phyloP scores from a whole-genome alignment of 2,329 filamentous ascomycete species.

The Paecilomyces fulvus region DNA sequence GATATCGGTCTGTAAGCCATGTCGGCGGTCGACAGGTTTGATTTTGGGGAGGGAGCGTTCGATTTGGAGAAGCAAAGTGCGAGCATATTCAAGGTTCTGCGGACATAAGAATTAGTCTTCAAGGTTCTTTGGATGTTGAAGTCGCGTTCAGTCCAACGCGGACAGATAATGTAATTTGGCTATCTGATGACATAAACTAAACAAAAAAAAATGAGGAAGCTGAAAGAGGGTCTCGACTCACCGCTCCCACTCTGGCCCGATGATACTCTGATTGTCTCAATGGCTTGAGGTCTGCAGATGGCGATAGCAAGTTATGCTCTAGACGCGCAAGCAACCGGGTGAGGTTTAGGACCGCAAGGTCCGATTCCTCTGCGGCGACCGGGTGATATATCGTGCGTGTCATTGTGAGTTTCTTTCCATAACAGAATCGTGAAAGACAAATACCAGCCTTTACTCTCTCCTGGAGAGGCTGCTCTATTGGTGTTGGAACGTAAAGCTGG shows the following conservation, averaged over 20 bases:
- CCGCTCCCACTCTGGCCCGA: conserved; percentile 33
- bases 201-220: background rate
- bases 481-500: background rate
- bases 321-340: conserved; percentile 35
- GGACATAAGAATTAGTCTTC: conserved; percentile 3
- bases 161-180: background rate
- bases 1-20: conserved; percentile 33
- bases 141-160: too few species aligned
- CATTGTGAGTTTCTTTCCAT: background rate
- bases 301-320: conserved; percentile 35
- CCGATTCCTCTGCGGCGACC: background rate
- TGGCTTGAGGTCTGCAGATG: conserved; percentile 26
- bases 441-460: background rate
- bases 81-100: conserved; percentile 39
- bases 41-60: conserved; percentile 32
- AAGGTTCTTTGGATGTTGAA: background rate
- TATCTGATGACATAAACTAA: background rate
- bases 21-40: conserved; percentile 30
- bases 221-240: conserved; percentile 13
- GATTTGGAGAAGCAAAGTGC: conserved; percentile 31
- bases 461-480: background rate
- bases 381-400: background rate
- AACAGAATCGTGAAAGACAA: background rate
- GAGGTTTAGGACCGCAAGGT: conserved; percentile 20
- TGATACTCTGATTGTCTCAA: conserved; percentile 34